A percentile compares a stretch with the other conserved stretches of the same genome.
Evolutionary conservation across 805 yeast species (phyloP).

Genomic region (Tetrapisispora arboricola): DNA sequence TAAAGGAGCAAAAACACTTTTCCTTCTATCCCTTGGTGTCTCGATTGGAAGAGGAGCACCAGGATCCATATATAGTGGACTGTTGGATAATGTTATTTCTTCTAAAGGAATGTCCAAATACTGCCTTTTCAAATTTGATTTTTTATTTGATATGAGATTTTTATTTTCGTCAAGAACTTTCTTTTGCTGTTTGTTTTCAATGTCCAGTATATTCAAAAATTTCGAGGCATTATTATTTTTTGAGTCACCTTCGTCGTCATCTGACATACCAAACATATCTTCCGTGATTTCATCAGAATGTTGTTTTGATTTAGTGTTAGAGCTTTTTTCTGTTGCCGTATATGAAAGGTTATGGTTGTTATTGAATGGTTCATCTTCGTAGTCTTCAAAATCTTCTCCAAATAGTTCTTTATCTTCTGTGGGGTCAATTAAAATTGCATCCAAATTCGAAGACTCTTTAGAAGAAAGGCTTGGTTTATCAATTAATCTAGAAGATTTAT

Average conservation of each 20-base stretch:
- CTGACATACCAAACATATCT: constrained; percentile 26
- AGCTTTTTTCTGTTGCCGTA: constrained; percentile 3
- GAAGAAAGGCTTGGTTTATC: background rate
- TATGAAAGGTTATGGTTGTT: constrained; percentile 25
- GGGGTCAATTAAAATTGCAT: background rate
- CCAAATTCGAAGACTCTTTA: constrained; percentile 1
- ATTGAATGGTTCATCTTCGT: constrained; percentile 29
- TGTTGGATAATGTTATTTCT: constrained; percentile 44
- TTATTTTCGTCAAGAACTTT: background rate
- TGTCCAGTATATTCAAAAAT: background rate
- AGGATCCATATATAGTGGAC: constrained; percentile 61
- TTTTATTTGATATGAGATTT: background rate
- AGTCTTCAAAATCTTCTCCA: constrained; percentile 28
- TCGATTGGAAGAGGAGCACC: constrained; percentile 70
- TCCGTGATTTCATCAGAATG: constrained; percentile 23
- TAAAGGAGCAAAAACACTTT: constrained; percentile 73
- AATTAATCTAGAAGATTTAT: background rate
- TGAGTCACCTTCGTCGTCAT: constrained; percentile 17
- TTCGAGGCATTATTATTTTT: background rate
- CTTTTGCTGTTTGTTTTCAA: background rate
- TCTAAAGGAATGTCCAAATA: constrained; percentile 46
- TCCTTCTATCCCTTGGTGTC: constrained; percentile 36
- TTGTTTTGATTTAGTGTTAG: constrained; percentile 1
- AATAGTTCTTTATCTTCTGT: constrained; percentile 19
- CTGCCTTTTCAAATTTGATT: constrained; percentile 15